phyloP scores from a whole-genome alignment of 1,139 yeast species.

The Hyphopichia buzzinii region DNA sequence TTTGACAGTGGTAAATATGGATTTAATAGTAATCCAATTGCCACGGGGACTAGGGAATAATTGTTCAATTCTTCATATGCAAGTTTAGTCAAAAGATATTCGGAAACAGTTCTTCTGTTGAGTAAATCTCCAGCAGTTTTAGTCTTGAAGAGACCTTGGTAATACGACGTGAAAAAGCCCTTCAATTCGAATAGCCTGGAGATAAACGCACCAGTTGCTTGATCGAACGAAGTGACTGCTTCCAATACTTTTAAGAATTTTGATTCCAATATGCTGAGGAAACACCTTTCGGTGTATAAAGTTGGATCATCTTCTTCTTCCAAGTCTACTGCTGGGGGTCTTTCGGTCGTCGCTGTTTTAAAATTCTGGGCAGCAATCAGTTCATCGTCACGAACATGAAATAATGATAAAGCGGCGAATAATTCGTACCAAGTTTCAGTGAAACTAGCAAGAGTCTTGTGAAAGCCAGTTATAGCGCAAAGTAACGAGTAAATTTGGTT shows the following conservation, averaged over 20 bases:
- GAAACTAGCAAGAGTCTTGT: slow-evolving; percentile 45
- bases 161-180: slow-evolving; percentile 56
- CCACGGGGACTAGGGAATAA: slow-evolving; percentile 60
- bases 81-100: slow-evolving; percentile 58
- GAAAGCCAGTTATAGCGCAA: slow-evolving; percentile 52
- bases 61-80: slow-evolving; percentile 54
- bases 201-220: slow-evolving; percentile 65
- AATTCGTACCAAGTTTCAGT: slow-evolving; percentile 73
- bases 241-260: slow-evolving; percentile 60
- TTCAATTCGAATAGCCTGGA: slow-evolving; percentile 64
- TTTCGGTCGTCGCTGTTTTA: slow-evolving; percentile 30
- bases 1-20: slow-evolving; percentile 24
- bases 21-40: slow-evolving; percentile 52
- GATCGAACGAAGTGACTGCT: slow-evolving; percentile 59
- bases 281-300: slow-evolving; percentile 51
- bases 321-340: slow-evolving; percentile 24
- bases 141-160: slow-evolving; percentile 15
- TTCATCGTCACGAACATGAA: slow-evolving; percentile 51
- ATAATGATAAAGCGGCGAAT: slow-evolving; percentile 58
- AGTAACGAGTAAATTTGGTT: slow-evolving; percentile 44
- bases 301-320: slow-evolving; percentile 25
- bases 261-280: slow-evolving; percentile 58
- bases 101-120: slow-evolving; percentile 49
- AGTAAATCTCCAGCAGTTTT: slow-evolving; percentile 14
- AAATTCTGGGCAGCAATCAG: slow-evolving; percentile 33